A percentile compares a stretch with the other conserved stretches of the same genome.
Evolutionary conservation across 2,329 filamentous ascomycete genomes (phyloP).

Genomic region (Tothia fuscella): DNA sequence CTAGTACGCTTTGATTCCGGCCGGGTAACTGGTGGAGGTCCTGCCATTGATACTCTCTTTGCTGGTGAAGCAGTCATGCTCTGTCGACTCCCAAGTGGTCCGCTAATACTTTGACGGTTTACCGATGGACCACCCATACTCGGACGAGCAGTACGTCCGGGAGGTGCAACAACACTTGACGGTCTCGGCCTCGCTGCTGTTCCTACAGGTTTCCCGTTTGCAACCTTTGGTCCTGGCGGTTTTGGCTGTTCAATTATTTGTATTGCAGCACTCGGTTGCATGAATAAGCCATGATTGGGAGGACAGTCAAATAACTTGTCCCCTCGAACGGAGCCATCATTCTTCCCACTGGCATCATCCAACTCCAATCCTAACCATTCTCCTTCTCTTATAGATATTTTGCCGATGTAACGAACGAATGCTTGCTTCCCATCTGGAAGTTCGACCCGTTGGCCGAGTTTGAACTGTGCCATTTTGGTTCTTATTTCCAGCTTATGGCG

Average conservation of each 20-base stretch:
- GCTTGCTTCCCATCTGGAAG: constrained; percentile 67
- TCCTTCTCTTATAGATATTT: constrained; percentile 66
- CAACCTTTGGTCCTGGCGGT: constrained; percentile 22
- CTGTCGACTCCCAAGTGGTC: not conserved
- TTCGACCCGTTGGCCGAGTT: constrained; percentile 59
- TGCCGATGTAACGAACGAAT: constrained; percentile 69
- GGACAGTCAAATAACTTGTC: constrained; percentile 78
- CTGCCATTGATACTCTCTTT: constrained; percentile 5
- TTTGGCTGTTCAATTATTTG: constrained; percentile 33
- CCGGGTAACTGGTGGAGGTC: constrained; percentile 14
- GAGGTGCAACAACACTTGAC: constrained; percentile 1
- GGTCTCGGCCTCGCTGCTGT: constrained; percentile 15
- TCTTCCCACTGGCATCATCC: constrained; percentile 72
- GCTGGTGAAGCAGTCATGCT: not conserved
- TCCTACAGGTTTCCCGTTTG: constrained; percentile 9
- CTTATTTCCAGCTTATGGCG: too few relatives aligned
- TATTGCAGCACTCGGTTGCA: constrained; percentile 58
- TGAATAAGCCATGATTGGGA: constrained; percentile 67
- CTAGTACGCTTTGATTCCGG: too few relatives aligned
- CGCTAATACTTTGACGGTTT: constrained; percentile 1
- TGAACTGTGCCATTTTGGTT: constrained; percentile 1
- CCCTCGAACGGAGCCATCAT: constrained; percentile 83
- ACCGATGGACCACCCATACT: not conserved
- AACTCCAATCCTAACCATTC: constrained; percentile 88
- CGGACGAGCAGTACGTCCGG: not conserved